A percentile compares a stretch with the other conserved stretches of the same genome.
phyloP scores from a whole-genome alignment of 495 filamentous ascomycete species.

The Barbatosphaeria neglecta region DNA sequence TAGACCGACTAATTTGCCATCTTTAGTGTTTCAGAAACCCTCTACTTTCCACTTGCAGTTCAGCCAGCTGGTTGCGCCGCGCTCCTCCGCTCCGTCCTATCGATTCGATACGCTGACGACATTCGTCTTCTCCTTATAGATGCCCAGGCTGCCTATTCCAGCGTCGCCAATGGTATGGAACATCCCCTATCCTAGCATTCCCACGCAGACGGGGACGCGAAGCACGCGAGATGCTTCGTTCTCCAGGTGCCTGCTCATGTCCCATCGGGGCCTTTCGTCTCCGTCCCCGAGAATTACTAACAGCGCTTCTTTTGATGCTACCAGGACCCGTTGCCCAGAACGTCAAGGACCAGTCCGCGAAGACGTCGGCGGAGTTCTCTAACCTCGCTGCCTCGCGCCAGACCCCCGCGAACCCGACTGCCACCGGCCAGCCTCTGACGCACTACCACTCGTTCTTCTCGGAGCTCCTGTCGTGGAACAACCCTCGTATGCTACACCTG shows the following conservation, averaged over 20 bases:
- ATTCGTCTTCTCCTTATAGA: constrained; percentile 19
- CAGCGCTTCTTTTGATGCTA: too few relatives aligned
- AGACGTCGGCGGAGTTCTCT: constrained; percentile 61
- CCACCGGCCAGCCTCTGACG: constrained; percentile 79
- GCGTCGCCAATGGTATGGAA: constrained; percentile 26
- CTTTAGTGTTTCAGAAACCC: constrained; percentile 19
- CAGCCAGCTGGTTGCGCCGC: neutral
- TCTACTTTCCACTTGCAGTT: too few relatives aligned
- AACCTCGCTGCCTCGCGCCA: constrained; percentile 62
- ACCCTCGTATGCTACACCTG: constrained; percentile 28
- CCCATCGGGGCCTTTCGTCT: constrained; percentile 1
- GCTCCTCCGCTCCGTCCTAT: neutral
- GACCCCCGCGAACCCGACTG: constrained; percentile 54
- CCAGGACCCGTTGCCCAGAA: constrained; percentile 68
- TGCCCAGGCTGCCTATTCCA: constrained; percentile 27
- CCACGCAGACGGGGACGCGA: too few relatives aligned
- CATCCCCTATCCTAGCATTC: too few relatives aligned
- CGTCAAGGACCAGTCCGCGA: constrained; percentile 59
- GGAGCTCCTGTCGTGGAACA: constrained; percentile 61
- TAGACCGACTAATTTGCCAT: too few relatives aligned
- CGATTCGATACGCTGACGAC: neutral
- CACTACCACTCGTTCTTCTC: constrained; percentile 96
- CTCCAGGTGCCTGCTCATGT: constrained; percentile 9
- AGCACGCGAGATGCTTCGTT: too few relatives aligned
- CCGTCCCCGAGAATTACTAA: too few relatives aligned